Base-by-base conservation (phyloP, 2,329 filamentous ascomycete species). In the Fusarium verticillioides region DNA sequence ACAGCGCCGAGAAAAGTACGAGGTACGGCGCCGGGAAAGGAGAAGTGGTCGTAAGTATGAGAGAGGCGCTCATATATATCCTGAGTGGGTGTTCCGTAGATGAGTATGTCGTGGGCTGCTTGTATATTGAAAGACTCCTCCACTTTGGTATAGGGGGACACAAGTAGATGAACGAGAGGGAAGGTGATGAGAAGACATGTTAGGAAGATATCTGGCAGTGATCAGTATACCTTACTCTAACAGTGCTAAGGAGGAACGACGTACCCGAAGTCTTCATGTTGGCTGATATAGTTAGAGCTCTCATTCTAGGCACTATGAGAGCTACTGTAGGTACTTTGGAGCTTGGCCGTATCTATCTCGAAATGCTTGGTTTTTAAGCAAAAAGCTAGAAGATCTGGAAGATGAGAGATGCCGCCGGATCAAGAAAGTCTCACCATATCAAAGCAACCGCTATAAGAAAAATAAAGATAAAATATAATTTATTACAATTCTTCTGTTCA, bases 71-170 rank as follows among this genome's bases (percentile, higher is more conserved):
- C 80, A 58, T 84, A 79, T 21, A 88, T 80, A 75, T 91, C 85
- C n/a, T 83, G 80, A 3, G 85, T 87, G 0, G 94, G 94, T 3
- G 94, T 90, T 30, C 95, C 95, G 80, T 96, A 94, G 42, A 89
- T 88, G 67, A 97, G 82, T 40, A 99, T 92, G 81, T 99, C 96
- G 82, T 98, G 96, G 7, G 91, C 89, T 10, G 96, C 96, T 82
- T 99, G 96, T 66, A 98, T 90, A 81, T 97, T 97, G 88, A 99
- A 98, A 1, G 96, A 98, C 83, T 99, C 96, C 82, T 99, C 96
- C 67, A 99, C 96, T 82, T 99, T 99, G 64, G 95, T 98, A 84
- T 97, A 96, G 2, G 96, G 96, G 16, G 95, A 90, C 30, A 91
- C 81, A 69, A 90, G 79, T 62, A 97, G 89, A 82, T 97, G 94